Evolutionary conservation across 2,329 filamentous ascomycete species (phyloP).

Genomic region (Colletotrichum graminicola): DNA sequence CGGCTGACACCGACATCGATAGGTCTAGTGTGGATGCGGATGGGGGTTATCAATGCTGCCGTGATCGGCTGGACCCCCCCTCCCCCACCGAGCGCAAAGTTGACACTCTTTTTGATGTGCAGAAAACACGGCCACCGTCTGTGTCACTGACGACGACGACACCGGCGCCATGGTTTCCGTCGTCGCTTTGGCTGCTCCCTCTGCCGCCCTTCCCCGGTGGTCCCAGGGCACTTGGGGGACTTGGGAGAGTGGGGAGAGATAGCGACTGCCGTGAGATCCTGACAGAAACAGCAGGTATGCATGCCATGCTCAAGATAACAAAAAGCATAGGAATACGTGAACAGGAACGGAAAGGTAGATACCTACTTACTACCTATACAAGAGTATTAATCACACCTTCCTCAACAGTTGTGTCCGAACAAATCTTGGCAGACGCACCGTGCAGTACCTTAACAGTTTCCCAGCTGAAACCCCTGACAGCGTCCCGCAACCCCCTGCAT

Average conservation of each 20-base stretch:
- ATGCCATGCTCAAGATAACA: background rate
- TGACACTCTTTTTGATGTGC: slow-evolving; percentile 21
- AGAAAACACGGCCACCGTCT: background rate
- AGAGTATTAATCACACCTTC: background rate
- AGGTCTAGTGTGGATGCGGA: background rate
- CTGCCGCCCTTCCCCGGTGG: too few relatives aligned
- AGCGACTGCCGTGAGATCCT: background rate
- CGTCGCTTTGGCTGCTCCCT: background rate
- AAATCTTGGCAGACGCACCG: slow-evolving; percentile 15
- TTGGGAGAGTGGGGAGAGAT: background rate
- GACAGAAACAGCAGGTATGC: background rate
- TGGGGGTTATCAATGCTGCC: slow-evolving; percentile 4
- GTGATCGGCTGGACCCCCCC: slow-evolving; percentile 28
- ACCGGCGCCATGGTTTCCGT: background rate
- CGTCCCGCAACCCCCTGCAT: slow-evolving; percentile 14
- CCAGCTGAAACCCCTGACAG: slow-evolving; percentile 19
- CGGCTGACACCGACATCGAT: slow-evolving; percentile 6
- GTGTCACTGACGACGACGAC: background rate
- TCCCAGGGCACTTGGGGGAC: too few relatives aligned
- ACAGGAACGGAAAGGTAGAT: background rate
- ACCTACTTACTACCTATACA: background rate
- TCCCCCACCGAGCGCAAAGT: slow-evolving; percentile 19
- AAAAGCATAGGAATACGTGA: background rate
- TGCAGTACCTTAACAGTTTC: slow-evolving; percentile 3
- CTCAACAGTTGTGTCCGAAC: background rate